These are phyloP conservation scores for Exophiala viscosa DNA, from an alignment of 2,329 filamentous ascomycete species.

Conservation along the genomic window DNA sequence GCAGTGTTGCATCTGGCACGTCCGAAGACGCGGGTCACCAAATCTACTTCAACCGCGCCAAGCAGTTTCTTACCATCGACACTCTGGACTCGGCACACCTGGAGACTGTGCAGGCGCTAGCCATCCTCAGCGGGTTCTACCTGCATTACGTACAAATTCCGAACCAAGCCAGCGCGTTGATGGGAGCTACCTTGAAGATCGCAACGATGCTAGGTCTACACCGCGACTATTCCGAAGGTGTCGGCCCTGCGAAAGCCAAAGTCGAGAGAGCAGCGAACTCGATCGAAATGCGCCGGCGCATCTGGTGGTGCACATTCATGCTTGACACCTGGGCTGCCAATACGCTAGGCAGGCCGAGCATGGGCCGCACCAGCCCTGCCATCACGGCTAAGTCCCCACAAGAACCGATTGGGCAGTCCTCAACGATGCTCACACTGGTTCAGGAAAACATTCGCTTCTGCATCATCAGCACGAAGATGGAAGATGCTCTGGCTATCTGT, in stretches of 20 bases:
- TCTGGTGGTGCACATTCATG: conserved; percentile 73
- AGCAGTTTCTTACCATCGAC: conserved; percentile 63
- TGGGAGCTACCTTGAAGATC: conserved; percentile 69
- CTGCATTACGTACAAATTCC: conserved; percentile 74
- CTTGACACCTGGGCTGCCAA: conserved; percentile 71
- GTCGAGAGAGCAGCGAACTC: conserved; percentile 49
- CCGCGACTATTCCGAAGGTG: conserved; percentile 54
- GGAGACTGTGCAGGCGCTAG: conserved; percentile 69
- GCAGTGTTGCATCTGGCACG: conserved; percentile 66
- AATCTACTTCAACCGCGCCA: conserved; percentile 63
- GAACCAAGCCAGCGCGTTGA: conserved; percentile 70
- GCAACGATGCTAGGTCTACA: conserved; percentile 71
- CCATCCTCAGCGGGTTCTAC: conserved; percentile 70
- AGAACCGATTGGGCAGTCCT: conserved; percentile 41
- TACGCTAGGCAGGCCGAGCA: conserved; percentile 66
- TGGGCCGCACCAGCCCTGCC: conserved; percentile 64
- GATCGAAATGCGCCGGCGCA: conserved; percentile 61
- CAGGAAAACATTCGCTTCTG: conserved; percentile 75
- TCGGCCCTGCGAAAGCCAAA: conserved; percentile 42
- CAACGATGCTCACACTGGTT: conserved; percentile 13
- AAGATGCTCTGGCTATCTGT: conserved; percentile 68
- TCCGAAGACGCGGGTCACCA: conserved; percentile 62
- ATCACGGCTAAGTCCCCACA: conserved; percentile 64
- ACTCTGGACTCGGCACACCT: conserved; percentile 66
- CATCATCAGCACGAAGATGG: conserved; percentile 72